Conservation (phyloP, 106 monocot genomes). For the Gastrodia elata region DNA sequence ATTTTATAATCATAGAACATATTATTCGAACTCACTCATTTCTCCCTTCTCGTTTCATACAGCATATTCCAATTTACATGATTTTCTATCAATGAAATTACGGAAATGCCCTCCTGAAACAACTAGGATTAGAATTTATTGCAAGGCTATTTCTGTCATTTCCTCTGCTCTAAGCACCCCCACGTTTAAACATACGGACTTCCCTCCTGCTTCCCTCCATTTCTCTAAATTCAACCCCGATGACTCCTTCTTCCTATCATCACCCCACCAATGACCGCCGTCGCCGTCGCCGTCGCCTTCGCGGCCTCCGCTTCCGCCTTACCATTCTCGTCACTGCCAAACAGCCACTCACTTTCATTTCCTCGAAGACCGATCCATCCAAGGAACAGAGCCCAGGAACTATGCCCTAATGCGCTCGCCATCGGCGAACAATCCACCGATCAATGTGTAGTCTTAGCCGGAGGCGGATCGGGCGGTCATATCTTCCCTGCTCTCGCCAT, state of each 20-base stretch:
- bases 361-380: not conserved
- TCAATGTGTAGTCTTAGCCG: slow-evolving; percentile 16
- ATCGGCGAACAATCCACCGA: not conserved
- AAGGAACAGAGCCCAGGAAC: not conserved
- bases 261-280: slow-evolving; percentile 1
- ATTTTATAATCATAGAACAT: not conserved
- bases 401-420: not conserved
- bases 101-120: not conserved
- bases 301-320: too few relatives aligned
- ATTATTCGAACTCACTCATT: not conserved
- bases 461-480: slow-evolving; percentile 35
- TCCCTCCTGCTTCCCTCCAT: not conserved
- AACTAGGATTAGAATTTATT: not conserved
- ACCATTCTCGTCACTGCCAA: not conserved
- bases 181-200: not conserved
- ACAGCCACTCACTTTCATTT: not conserved
- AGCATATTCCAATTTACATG: slow-evolving; percentile 3
- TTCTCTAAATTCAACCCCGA: not conserved
- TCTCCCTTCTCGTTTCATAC: slow-evolving; percentile 4
- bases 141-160: not conserved
- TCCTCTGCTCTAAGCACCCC: not conserved
- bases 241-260: not conserved
- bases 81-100: not conserved
- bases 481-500: slow-evolving; percentile 41
- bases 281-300: not conserved